Percentiles rank a stretch among this genome's conserved stretches.
phyloP scores from a whole-genome alignment of 1,139 yeast genomes.

The Sugiyamaella novakii region DNA sequence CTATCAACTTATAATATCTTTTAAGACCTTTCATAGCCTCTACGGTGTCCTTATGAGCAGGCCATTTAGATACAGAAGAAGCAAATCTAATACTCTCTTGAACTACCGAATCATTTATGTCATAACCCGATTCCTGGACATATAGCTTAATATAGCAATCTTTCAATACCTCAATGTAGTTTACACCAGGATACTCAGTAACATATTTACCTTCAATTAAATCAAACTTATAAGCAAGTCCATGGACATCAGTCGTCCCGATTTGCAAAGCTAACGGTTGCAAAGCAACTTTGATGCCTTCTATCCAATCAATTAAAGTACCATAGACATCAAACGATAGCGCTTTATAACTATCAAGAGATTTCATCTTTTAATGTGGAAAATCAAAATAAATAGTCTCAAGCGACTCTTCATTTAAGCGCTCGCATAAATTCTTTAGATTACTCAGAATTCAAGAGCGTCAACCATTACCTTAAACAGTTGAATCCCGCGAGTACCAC shows the following conservation, averaged over 20 bases:
- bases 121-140: neutral
- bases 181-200: neutral
- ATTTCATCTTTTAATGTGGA: neutral
- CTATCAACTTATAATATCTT: neutral
- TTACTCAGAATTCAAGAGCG: no score
- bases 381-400: no score
- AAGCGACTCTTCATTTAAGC: no score
- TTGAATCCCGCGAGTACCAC: no score
- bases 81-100: neutral
- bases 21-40: neutral
- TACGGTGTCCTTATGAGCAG: neutral
- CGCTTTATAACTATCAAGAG: neutral
- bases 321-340: constrained; percentile 1
- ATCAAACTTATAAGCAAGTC: neutral
- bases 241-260: neutral
- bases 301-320: neutral
- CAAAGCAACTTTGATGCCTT: neutral
- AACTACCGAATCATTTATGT: neutral
- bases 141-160: neutral
- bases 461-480: no score
- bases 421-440: no score
- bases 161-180: neutral
- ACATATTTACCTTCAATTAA: neutral
- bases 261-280: neutral
- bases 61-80: neutral